Percentiles rank a stretch among this genome's conserved stretches.
phyloP scores from a whole-genome alignment of 352 stramenopile species.

The Saprolegnia diclina region DNA sequence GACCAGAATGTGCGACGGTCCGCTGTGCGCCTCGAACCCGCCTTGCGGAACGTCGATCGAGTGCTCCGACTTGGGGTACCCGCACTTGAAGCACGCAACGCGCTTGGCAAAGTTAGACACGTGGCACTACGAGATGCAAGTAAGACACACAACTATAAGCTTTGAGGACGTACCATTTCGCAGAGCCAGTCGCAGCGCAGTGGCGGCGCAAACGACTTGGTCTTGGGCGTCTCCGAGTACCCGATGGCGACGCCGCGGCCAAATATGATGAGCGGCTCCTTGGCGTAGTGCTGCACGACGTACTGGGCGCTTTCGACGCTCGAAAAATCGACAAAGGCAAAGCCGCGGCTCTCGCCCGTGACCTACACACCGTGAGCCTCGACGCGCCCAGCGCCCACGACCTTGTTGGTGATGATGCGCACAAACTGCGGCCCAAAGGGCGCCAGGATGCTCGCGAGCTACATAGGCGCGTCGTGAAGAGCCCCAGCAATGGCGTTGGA shows the following conservation, averaged over 20 bases:
- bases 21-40: slow-evolving; percentile 6
- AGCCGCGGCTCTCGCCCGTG: slow-evolving; percentile 62
- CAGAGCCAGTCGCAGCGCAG: slow-evolving; percentile 66
- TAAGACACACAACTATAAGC: slow-evolving; percentile 3
- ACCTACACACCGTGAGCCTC: slow-evolving; percentile 24
- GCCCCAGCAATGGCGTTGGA: neutral
- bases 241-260: slow-evolving; percentile 40
- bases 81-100: slow-evolving; percentile 67
- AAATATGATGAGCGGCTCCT: slow-evolving; percentile 49
- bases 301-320: slow-evolving; percentile 45
- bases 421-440: slow-evolving; percentile 45
- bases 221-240: slow-evolving; percentile 40
- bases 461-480: slow-evolving; percentile 6
- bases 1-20: slow-evolving; percentile 55
- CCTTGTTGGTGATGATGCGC: slow-evolving; percentile 65
- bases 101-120: slow-evolving; percentile 66
- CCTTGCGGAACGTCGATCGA: slow-evolving; percentile 36
- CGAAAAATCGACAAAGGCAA: slow-evolving; percentile 75
- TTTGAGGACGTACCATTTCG: slow-evolving; percentile 35
- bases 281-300: slow-evolving; percentile 52
- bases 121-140: slow-evolving; percentile 45
- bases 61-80: slow-evolving; percentile 34
- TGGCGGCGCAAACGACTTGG: slow-evolving; percentile 28
- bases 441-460: slow-evolving; percentile 55
- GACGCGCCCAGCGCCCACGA: slow-evolving; percentile 24